A percentile compares a stretch with the other conserved stretches of the same genome.
Evolutionary conservation across 192 early-diverging fungal species (phyloP).

Genomic region (Spizellomyces sp.): DNA sequence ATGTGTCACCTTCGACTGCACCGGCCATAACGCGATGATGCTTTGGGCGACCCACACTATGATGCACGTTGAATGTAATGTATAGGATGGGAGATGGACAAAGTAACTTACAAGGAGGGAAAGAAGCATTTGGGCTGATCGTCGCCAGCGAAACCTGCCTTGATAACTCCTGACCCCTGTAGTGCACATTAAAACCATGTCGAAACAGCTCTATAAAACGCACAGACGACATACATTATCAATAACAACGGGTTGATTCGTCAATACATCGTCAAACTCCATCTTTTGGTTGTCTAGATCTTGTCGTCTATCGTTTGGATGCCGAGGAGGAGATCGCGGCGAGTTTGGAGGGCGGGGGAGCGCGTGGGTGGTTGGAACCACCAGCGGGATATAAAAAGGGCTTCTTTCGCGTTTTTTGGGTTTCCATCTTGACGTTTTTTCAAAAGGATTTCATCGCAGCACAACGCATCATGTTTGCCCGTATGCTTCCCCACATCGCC

Average conservation of each 20-base stretch:
- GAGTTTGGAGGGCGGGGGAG: too few species aligned
- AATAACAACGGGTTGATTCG: slow-evolving; percentile 98
- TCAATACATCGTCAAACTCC: slow-evolving; percentile 92
- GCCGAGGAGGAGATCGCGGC: neutral
- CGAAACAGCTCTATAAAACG: neutral
- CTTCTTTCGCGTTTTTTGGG: too few species aligned
- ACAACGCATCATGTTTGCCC: neutral
- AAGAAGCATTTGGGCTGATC: slow-evolving; percentile 97
- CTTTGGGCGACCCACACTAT: slow-evolving; percentile 92
- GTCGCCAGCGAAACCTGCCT: slow-evolving; percentile 98
- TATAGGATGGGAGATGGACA: neutral
- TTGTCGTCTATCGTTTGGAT: neutral
- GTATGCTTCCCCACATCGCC: neutral
- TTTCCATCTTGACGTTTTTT: too few species aligned
- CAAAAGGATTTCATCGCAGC: too few species aligned
- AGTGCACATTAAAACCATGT: neutral
- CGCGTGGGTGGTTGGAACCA: too few species aligned
- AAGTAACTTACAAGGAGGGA: slow-evolving; percentile 75
- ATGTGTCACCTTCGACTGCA: slow-evolving; percentile 93
- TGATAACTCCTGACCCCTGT: slow-evolving; percentile 99
- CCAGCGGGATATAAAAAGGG: too few species aligned
- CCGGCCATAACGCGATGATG: slow-evolving; percentile 97
- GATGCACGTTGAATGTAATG: neutral
- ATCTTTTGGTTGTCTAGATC: slow-evolving; percentile 19
- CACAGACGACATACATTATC: slow-evolving; percentile 82